These are phyloP conservation scores for Ziziphus jujuba DNA, from an alignment of 306 rosid genomes.

Conservation along the genomic window DNA sequence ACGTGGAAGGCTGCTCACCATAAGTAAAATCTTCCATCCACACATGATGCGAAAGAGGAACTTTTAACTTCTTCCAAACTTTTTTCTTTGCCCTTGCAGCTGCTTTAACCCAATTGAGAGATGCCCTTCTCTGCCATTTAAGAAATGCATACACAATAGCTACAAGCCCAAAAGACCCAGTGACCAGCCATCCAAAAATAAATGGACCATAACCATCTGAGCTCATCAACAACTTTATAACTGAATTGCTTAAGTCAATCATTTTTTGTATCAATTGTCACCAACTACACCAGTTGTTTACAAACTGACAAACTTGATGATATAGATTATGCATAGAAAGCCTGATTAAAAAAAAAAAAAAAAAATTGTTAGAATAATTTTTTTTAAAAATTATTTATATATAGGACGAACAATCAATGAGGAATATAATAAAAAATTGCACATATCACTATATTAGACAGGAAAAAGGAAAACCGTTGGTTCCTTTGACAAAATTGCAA, in stretches of 20 bases:
- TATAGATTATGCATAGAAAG: conserved; percentile 24
- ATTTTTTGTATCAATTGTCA: conserved; percentile 25
- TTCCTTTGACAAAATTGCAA: no score
- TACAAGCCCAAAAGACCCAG: conserved; percentile 63
- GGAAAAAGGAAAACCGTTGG: no score
- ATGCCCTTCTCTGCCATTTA: conserved; percentile 68
- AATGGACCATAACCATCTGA: conserved; percentile 41
- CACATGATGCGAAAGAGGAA: conserved; percentile 55
- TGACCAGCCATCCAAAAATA: conserved; percentile 58
- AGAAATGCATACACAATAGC: conserved; percentile 57
- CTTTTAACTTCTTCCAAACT: conserved; percentile 67
- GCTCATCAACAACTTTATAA: conserved; percentile 42
- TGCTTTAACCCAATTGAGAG: conserved; percentile 70
- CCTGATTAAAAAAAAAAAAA: conserved; percentile 39
- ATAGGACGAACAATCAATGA: no score
- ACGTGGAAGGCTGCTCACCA: conserved; percentile 64
- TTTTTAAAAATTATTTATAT: no score
- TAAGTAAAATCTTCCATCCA: conserved; percentile 70
- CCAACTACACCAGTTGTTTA: conserved; percentile 5
- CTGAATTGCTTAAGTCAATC: conserved; percentile 43
- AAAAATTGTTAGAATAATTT: not conserved
- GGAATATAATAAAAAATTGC: no score
- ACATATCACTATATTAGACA: no score
- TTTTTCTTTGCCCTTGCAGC: conserved; percentile 75
- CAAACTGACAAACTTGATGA: conserved; percentile 7